Evolutionary conservation across 73 alveolate species (phyloP).

Genomic region (Paramecium caudatum): DNA sequence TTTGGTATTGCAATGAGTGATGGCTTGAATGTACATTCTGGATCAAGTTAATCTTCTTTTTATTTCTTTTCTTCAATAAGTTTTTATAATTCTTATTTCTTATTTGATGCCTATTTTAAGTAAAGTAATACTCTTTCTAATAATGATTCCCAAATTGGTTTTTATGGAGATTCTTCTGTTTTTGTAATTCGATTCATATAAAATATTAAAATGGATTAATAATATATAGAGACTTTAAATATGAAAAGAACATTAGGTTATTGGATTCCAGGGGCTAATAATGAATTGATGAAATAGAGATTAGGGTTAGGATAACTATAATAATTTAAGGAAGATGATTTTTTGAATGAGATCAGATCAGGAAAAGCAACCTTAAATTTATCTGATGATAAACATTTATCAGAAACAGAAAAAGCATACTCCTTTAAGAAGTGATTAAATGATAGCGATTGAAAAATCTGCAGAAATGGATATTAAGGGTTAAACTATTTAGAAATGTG

Average conservation of each 20-base stretch:
- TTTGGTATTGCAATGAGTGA: neutral
- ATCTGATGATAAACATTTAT: slow-evolving; percentile 29
- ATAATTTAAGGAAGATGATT: slow-evolving; percentile 25
- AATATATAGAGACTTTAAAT: neutral
- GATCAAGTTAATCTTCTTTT: slow-evolving; percentile 50
- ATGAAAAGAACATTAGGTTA: slow-evolving; percentile 16
- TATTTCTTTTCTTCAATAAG: neutral
- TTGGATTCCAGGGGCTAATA: slow-evolving; percentile 54
- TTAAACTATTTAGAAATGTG: slow-evolving; percentile 62
- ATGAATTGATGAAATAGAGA: slow-evolving; percentile 25
- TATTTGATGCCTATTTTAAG: slow-evolving; percentile 17
- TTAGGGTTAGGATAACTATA: neutral
- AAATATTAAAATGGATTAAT: neutral
- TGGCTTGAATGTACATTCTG: slow-evolving; percentile 65
- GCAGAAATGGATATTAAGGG: neutral
- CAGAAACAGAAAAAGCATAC: slow-evolving; percentile 54
- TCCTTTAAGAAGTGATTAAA: neutral
- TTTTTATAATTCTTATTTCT: neutral
- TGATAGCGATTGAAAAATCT: slow-evolving; percentile 34
- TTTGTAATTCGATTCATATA: neutral
- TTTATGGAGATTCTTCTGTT: slow-evolving; percentile 32
- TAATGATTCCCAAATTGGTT: slow-evolving; percentile 57
- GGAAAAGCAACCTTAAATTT: neutral
- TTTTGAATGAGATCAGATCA: slow-evolving; percentile 14
- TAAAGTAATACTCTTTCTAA: neutral